Percentiles rank a stretch among this genome's conserved stretches.
These are phyloP conservation scores for Tuber indicum DNA, from an alignment of 495 filamentous ascomycete genomes.

Conservation along the genomic window DNA sequence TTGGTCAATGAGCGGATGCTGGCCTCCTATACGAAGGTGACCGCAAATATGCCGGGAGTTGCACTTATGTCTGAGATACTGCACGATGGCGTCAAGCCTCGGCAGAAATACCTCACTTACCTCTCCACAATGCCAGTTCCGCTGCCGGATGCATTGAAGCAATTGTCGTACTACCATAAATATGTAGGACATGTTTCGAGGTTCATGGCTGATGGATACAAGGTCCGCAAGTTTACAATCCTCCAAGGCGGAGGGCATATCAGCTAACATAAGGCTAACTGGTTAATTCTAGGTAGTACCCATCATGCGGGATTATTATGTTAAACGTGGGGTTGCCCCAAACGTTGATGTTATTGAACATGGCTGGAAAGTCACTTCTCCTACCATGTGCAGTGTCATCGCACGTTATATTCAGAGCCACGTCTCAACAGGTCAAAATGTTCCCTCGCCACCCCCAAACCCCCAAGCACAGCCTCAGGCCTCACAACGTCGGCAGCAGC, in stretches of 20 bases:
- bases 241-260: background rate
- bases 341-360: slow-evolving; percentile 24
- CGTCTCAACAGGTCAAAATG: slow-evolving; percentile 20
- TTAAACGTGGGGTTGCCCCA: slow-evolving; percentile 26
- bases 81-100: slow-evolving; percentile 29
- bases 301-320: slow-evolving; percentile 28
- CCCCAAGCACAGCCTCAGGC: background rate
- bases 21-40: slow-evolving; percentile 18
- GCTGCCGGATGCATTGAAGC: slow-evolving; percentile 22
- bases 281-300: slow-evolving; percentile 29
- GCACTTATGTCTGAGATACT: slow-evolving; percentile 27
- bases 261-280: slow-evolving; percentile 21
- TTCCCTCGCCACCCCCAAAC: background rate
- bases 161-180: slow-evolving; percentile 21
- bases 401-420: slow-evolving; percentile 33
- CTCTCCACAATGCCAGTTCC: slow-evolving; percentile 29
- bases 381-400: slow-evolving; percentile 27
- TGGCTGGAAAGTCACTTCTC: slow-evolving; percentile 26
- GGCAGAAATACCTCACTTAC: slow-evolving; percentile 23
- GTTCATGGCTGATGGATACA: slow-evolving; percentile 29
- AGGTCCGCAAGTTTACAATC: slow-evolving; percentile 18
- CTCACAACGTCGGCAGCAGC: background rate
- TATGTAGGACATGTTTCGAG: slow-evolving; percentile 17
- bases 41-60: slow-evolving; percentile 19
- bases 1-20: slow-evolving; percentile 19